These are phyloP conservation scores for Skeletonema grethae DNA, from an alignment of 108 stramenopile genomes.

Conservation along the genomic window DNA sequence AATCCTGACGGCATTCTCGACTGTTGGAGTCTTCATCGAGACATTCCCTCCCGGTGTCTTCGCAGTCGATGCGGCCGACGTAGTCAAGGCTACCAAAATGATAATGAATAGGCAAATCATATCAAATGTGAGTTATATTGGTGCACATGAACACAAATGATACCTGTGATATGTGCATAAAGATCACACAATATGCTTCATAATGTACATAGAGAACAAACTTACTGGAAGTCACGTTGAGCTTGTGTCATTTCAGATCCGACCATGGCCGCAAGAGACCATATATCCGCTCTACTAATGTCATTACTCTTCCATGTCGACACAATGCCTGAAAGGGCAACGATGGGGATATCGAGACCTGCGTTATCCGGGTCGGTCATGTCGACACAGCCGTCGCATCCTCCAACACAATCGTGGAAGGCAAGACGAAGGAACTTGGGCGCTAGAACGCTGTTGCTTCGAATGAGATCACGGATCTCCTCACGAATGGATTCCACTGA, in stretches of 20 bases:
- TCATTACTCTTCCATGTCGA: constrained; percentile 13
- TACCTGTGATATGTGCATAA: too few relatives aligned
- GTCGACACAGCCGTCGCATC: constrained; percentile 62
- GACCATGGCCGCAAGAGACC: constrained; percentile 50
- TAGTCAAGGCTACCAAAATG: constrained; percentile 8
- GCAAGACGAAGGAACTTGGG: constrained; percentile 50
- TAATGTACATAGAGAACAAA: constrained; percentile 9
- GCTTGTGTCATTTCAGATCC: constrained; percentile 30
- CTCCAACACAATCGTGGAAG: constrained; percentile 59
- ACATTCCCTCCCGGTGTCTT: constrained; percentile 16
- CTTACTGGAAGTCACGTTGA: constrained; percentile 6
- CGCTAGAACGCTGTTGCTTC: too few relatives aligned
- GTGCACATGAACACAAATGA: too few relatives aligned
- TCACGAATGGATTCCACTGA: too few relatives aligned
- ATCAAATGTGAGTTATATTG: too few relatives aligned
- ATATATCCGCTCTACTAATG: constrained; percentile 55
- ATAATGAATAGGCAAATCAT: too few relatives aligned
- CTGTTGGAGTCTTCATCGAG: constrained; percentile 10
- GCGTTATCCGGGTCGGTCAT: constrained; percentile 46
- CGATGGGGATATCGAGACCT: constrained; percentile 45
- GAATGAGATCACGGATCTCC: too few relatives aligned
- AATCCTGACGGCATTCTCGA: too few relatives aligned
- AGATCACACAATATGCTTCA: too few relatives aligned
- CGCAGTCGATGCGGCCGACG: constrained; percentile 20
- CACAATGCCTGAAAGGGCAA: constrained; percentile 41